Conservation (phyloP, 345 rosid species). For the Mangifera indica region DNA sequence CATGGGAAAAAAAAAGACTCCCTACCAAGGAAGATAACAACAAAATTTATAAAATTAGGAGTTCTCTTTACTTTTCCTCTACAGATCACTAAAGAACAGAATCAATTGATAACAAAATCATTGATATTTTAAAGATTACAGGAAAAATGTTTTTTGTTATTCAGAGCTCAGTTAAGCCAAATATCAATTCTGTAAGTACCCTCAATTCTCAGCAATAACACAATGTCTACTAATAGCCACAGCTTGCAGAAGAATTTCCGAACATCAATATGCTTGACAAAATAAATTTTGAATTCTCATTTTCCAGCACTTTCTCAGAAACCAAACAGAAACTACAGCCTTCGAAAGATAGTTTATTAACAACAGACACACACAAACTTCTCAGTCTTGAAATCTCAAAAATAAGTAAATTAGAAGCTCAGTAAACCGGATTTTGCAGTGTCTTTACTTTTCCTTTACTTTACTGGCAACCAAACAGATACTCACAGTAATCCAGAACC, state of each 20-base stretch:
- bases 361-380: too few species aligned
- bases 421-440: neutral
- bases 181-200: neutral
- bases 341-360: neutral
- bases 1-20: too few species aligned
- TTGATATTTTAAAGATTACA: too few species aligned
- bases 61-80: neutral
- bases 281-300: neutral
- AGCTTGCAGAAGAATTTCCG: neutral
- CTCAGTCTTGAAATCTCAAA: constrained; percentile 1
- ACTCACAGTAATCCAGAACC: neutral
- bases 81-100: too few species aligned
- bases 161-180: neutral
- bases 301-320: neutral
- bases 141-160: neutral
- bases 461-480: neutral
- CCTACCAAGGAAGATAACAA: too few species aligned
- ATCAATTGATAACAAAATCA: too few species aligned
- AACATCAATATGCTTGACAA: neutral
- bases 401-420: neutral
- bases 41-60: neutral
- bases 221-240: neutral
- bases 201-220: constrained; percentile 18
- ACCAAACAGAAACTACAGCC: neutral
- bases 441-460: neutral